Base-by-base conservation (phyloP, 2,329 filamentous ascomycete species). In the Neocatenulostroma microsporum region DNA sequence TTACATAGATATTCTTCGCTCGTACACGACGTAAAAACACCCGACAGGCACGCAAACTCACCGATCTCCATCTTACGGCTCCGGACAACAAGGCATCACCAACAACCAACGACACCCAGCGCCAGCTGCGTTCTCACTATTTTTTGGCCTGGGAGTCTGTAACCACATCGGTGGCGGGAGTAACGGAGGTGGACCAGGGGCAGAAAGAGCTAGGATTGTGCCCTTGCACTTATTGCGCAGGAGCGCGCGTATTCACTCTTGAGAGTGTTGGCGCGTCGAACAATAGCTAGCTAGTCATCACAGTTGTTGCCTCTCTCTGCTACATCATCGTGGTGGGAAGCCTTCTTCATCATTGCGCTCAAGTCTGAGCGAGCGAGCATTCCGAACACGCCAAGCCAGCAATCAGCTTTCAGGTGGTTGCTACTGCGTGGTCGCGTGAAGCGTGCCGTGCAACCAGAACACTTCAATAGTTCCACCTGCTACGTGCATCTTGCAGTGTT, bases 261-360 rank as follows among this genome's bases (percentile, higher is more conserved):
- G 24, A 15, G 21, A 29, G 21, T 14, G n/a, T 29, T 26, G 34
- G 30, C 36, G 43, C 15, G 31, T 26, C 36, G 44, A 44, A 48
- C 41, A 48, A 41, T 70, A 70, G 66, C 65, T 69, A 70, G 66
- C 63, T 62, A 66, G 60, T 59, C 56, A 62, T 62, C n/a, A 59
- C 57, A 59, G 51, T 62, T 44, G 42, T 46, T 50, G 45, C 42
- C 37, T 39, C 56, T 47, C 48, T 51, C 34, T 36, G 28, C 9
- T 19, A 24, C 20, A 23, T 29, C 40, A 40, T 26, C 23, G 30
- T 19, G 36, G 27, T 23, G 29, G 40, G 23, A 17, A 31, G 31
- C 23, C 21, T 21, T 30, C 17, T 15, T 33, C 19, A n/a, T n/a
- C n/a, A n/a, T n/a, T n/a, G n/a, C n/a, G n/a, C n/a, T n/a, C n/a